A percentile compares a stretch with the other conserved stretches of the same genome.
Evolutionary conservation across 805 yeast species (phyloP).

Genomic region (Yarrowia phangngaensis): DNA sequence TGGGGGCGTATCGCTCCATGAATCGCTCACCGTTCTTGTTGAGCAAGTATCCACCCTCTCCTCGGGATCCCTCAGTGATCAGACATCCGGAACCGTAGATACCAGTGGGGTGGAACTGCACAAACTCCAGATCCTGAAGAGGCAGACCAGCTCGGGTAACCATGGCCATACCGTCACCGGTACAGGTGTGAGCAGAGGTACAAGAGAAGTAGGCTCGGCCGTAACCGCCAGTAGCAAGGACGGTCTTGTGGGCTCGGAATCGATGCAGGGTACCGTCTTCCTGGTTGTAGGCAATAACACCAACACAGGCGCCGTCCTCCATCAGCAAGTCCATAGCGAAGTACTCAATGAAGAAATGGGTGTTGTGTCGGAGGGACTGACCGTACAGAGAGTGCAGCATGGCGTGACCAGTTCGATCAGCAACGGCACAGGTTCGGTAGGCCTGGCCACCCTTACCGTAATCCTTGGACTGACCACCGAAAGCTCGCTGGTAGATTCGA

Average conservation of each 20-base stretch:
- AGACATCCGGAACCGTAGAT: slow-evolving; percentile 98
- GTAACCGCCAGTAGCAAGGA: slow-evolving; percentile 97
- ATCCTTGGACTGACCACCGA: slow-evolving; percentile 95
- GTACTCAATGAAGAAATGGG: slow-evolving; percentile 96
- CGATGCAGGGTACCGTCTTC: slow-evolving; percentile 98
- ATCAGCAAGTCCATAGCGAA: slow-evolving; percentile 91
- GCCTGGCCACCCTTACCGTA: slow-evolving; percentile 99
- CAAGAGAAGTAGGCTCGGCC: slow-evolving; percentile 98
- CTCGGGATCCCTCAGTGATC: slow-evolving; percentile 99
- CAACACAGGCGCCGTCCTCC: slow-evolving; percentile 94
- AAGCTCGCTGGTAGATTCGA: slow-evolving; percentile 96
- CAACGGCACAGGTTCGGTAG: slow-evolving; percentile 98
- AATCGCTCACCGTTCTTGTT: slow-evolving; percentile 98
- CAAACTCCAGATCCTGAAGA: slow-evolving; percentile 93
- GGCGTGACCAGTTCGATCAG: slow-evolving; percentile 99
- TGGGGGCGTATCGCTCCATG: slow-evolving; percentile 99
- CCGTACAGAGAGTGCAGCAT: slow-evolving; percentile 93
- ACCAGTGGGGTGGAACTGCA: slow-evolving; percentile 99
- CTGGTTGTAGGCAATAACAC: slow-evolving; percentile 96
- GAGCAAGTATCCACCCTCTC: slow-evolving; percentile 97
- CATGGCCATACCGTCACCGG: slow-evolving; percentile 99
- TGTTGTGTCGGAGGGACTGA: slow-evolving; percentile 92
- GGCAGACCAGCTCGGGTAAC: slow-evolving; percentile 98
- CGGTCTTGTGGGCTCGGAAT: slow-evolving; percentile 94
- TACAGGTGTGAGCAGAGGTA: slow-evolving; percentile 99